Evolutionary conservation across 2,329 filamentous ascomycete genomes (phyloP), one percentile per base, ranked within the genome.

Genomic region (Xylaria sp.): DNA sequence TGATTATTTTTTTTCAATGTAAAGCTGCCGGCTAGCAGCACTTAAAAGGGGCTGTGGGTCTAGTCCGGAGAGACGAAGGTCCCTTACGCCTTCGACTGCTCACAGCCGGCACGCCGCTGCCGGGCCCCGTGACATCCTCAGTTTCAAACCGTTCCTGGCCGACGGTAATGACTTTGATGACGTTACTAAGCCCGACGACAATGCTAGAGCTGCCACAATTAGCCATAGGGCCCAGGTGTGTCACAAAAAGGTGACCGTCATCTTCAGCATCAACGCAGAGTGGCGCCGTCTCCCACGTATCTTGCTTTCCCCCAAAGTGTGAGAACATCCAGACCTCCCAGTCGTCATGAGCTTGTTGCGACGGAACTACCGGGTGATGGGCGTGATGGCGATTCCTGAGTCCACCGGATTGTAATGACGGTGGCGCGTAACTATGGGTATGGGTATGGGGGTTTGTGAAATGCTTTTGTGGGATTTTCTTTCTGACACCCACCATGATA

Each of bases 121-220:
- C 54, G 73, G 79, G 25, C 73, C 72, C 67, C 11, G 70, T 65
- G 45, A 73, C 73, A 59, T 73, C 73, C 29, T 77, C 76, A 17
- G 73, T 79, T 49, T 89, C 87, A 72, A 90, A 91, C 36, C 86
- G 82, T 74, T 91, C 90, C 69, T 87, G 85, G 5, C 90, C 90
- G 5, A 90, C 81, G 1, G 86, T 87, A 63, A 94, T 84, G 57
- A 94, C 80, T 78, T 93, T 94, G 73, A 94, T 83, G 1, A 87
- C 83, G 71, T 93, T 92, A 13, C 91, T 92, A 66, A 94, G 88
- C 0, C 86, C 90, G 33, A 94, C 85, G 0, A 88, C 92, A 2
- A 92, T 83, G 57, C 89, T 90, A 51, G 85, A 83, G 54, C 86
- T 84, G 13, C 91, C 91, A 1, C 93, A 79, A 59, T 82, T 81